phyloP scores from a whole-genome alignment of 176 grass and related monocot species.

The Raddia guianensis region DNA sequence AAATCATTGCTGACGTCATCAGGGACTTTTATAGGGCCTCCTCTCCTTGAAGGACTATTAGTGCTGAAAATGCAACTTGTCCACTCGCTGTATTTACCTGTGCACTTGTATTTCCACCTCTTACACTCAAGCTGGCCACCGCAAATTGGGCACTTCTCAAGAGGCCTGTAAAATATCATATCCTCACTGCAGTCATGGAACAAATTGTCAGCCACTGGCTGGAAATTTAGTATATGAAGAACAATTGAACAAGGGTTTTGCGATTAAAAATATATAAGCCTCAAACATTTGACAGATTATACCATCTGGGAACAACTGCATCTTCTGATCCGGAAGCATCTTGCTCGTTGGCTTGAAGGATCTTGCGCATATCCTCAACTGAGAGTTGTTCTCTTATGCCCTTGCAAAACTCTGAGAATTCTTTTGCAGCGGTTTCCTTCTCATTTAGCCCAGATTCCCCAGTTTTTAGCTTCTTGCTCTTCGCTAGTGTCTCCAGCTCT shows the following conservation, averaged over 20 bases:
- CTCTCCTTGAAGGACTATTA: slow-evolving; percentile 47
- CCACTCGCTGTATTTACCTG: slow-evolving; percentile 63
- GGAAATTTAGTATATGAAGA: not conserved
- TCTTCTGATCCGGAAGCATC: slow-evolving; percentile 70
- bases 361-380: slow-evolving; percentile 67
- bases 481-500: slow-evolving; percentile 5
- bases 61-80: slow-evolving; percentile 54
- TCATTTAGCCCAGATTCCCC: slow-evolving; percentile 42
- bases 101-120: slow-evolving; percentile 62
- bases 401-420: slow-evolving; percentile 71
- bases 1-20: slow-evolving; percentile 51
- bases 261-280: not conserved
- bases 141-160: slow-evolving; percentile 67
- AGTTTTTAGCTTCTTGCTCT: slow-evolving; percentile 63
- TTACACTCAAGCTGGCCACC: slow-evolving; percentile 58
- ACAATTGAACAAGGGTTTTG: not conserved
- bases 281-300: slow-evolving; percentile 17
- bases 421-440: slow-evolving; percentile 24
- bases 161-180: slow-evolving; percentile 78
- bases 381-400: slow-evolving; percentile 60
- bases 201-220: slow-evolving; percentile 1
- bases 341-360: slow-evolving; percentile 76
- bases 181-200: slow-evolving; percentile 51
- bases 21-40: slow-evolving; percentile 49
- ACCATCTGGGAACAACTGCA: slow-evolving; percentile 65